These are phyloP conservation scores for Apiospora aurea DNA, from an alignment of 2,329 filamentous ascomycete genomes.

Conservation along the genomic window DNA sequence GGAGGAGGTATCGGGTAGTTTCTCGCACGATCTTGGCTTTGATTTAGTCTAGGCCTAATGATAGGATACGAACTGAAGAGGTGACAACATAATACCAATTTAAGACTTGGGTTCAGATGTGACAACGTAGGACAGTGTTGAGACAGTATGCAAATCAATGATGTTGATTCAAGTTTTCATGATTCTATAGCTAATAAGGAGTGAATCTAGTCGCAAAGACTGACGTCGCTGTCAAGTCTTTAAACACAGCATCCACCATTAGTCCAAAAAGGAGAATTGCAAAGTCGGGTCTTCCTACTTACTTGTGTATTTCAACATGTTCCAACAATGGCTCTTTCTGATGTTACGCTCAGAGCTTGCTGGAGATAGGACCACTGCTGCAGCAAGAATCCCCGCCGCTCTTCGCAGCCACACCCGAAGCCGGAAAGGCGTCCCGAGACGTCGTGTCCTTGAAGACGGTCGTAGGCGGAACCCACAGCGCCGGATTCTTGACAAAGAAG, in stretches of 20 bases:
- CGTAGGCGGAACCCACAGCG: slow-evolving; percentile 28
- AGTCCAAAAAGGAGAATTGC: not conserved
- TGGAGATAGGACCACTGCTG: not conserved
- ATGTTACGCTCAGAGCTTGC: not conserved
- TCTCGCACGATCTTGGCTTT: not conserved
- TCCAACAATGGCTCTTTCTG: not conserved
- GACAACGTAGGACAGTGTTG: too few species aligned
- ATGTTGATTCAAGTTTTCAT: not conserved
- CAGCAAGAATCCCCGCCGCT: not conserved
- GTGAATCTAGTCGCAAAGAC: not conserved
- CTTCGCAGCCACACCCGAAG: not conserved
- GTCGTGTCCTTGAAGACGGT: slow-evolving; percentile 23
- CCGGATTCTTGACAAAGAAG: slow-evolving; percentile 30
- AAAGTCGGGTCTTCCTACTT: too few species aligned
- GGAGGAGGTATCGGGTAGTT: not conserved
- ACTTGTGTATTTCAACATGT: not conserved
- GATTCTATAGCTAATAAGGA: not conserved
- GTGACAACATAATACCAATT: too few species aligned
- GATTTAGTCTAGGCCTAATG: not conserved
- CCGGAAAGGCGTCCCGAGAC: slow-evolving; percentile 25
- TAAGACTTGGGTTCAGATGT: too few species aligned
- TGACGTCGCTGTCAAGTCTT: not conserved
- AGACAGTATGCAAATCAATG: too few species aligned
- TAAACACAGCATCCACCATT: not conserved
- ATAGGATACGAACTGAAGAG: not conserved